phyloP scores from a whole-genome alignment of 2,329 filamentous ascomycete genomes.

The Colletotrichum noveboracense region DNA sequence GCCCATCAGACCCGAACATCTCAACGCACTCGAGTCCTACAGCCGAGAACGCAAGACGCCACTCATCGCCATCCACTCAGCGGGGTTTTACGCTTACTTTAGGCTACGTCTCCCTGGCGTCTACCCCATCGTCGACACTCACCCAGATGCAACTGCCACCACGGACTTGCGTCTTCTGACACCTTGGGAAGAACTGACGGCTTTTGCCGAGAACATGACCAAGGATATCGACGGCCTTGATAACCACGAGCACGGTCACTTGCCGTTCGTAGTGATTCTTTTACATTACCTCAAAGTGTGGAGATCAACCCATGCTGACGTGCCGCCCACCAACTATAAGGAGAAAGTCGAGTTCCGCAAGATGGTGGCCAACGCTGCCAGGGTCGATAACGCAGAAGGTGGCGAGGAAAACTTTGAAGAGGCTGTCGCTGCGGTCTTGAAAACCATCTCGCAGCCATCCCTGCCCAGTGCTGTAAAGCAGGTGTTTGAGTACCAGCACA shows the following conservation, averaged over 20 bases:
- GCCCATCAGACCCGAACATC: conserved; percentile 49
- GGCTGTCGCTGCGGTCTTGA: conserved; percentile 84
- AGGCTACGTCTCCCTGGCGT: conserved; percentile 77
- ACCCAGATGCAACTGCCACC: conserved; percentile 85
- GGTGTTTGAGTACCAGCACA: conserved; percentile 73
- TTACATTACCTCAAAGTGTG: conserved; percentile 83
- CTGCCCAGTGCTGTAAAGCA: conserved; percentile 74
- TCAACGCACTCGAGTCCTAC: conserved; percentile 53
- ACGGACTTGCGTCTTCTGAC: conserved; percentile 83
- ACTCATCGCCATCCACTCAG: conserved; percentile 82
- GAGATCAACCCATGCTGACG: conserved; percentile 73
- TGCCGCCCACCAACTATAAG: conserved; percentile 74
- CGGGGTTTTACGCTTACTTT: conserved; percentile 91
- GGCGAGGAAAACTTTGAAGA: conserved; percentile 98
- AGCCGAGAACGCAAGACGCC: conserved; percentile 67
- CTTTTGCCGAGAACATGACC: conserved; percentile 72
- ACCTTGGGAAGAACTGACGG: conserved; percentile 83
- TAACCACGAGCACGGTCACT: conserved; percentile 85
- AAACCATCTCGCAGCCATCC: conserved; percentile 75
- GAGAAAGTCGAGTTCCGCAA: conserved; percentile 87
- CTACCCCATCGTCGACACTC: conserved; percentile 94
- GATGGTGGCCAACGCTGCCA: conserved; percentile 68
- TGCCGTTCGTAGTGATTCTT: conserved; percentile 85
- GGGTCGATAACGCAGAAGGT: conserved; percentile 78
- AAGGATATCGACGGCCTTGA: conserved; percentile 71